Evolutionary conservation across 2,329 filamentous ascomycete genomes (phyloP).

Genomic region (Colletotrichum liaoningense): DNA sequence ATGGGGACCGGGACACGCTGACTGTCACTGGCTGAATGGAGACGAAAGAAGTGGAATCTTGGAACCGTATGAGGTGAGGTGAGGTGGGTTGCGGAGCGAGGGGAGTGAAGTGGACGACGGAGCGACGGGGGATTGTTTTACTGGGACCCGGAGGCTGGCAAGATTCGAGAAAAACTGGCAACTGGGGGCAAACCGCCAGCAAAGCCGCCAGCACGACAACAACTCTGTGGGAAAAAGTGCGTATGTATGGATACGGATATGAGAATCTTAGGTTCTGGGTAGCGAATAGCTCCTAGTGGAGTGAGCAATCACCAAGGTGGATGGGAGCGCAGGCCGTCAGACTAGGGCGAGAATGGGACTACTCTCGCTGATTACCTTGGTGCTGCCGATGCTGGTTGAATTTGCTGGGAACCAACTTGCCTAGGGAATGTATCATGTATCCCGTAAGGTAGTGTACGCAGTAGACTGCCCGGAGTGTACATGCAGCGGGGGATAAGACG

Average conservation of each 20-base stretch:
- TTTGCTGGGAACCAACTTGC: neutral
- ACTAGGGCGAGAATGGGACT: neutral
- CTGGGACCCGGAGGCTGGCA: neutral
- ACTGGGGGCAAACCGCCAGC: neutral
- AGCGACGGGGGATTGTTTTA: neutral
- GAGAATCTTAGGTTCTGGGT: no score
- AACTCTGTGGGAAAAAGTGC: neutral
- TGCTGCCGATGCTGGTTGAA: neutral
- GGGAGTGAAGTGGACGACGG: neutral
- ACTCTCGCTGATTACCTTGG: neutral
- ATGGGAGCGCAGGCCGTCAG: neutral
- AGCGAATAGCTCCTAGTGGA: neutral
- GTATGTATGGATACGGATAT: no score
- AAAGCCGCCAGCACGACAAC: neutral
- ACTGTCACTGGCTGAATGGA: slow-evolving; percentile 13
- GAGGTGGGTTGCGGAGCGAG: neutral
- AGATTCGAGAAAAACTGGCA: neutral
- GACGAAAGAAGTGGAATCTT: neutral
- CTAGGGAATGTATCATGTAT: neutral
- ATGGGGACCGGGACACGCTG: neutral
- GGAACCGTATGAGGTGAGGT: neutral
- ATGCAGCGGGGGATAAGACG: neutral
- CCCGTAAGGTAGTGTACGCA: no score
- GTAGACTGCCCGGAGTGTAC: neutral
- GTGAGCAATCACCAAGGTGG: neutral